Base-by-base conservation (phyloP, 495 filamentous ascomycete species). In the Trichocladium uniseriatum region DNA sequence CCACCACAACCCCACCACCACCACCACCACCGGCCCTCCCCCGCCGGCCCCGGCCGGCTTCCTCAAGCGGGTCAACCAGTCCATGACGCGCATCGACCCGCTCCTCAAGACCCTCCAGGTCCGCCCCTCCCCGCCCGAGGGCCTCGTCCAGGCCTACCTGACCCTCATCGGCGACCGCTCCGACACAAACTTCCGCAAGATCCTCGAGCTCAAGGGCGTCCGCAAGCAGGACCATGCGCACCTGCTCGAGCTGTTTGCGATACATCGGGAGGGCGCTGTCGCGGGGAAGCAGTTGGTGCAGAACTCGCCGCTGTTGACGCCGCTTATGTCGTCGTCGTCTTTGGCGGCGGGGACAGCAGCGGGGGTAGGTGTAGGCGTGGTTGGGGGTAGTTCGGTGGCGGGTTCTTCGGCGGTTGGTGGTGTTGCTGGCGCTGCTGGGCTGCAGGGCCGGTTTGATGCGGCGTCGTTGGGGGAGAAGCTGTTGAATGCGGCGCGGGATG, bases 61-160 rank as follows among this genome's bases (percentile, higher is more conserved):
- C 69, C 71, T 86, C 55, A 97, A 95, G 68, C 87, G 91, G 42
- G 89, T 96, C 51, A 86, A 85, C 65, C 76, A 77, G 48, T 83
- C 78, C 67, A 90, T 92, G 75, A 78, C 80, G 28, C 89, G 89
- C 55, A 80, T 97, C 52, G 90, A 96, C 66, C 82, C 86, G 0
- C 79, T 98, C 35, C 84, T 97, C 56, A 98, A 98, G 64, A 97
- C 92, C 1, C 80, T 98, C 7, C 92, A 98, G 69, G 94, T 98
- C 18, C 87, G 88, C 14, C 82, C 89, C 19, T 85, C 81, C 10
- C 94, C 92, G 1, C 80, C 89, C 1, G 92, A 98, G 70, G 92
- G 87, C 5, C 82, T 98, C 24, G 89, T 97, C 3, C 92, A 96
- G 69, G 94, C 91, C 39, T 98, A 98, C 66, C 80, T 97, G 28